phyloP scores from a whole-genome alignment of 129 eudicot genomes.

The Kitagawia praeruptora region DNA sequence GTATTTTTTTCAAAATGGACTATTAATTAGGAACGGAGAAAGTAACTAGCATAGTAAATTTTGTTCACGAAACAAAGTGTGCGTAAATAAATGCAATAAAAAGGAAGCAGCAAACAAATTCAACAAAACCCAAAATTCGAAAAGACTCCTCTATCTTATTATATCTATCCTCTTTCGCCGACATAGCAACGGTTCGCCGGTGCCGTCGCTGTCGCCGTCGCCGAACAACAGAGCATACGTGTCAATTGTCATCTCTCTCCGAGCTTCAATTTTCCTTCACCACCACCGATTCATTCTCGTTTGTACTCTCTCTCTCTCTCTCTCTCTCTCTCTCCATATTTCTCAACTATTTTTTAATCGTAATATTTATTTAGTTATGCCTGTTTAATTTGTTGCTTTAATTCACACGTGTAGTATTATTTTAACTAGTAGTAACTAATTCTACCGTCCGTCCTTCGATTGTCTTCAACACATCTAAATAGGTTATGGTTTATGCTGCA shows the following conservation, averaged over 20 bases:
- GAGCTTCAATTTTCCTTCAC: background rate
- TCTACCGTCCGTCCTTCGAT: too few relatives aligned
- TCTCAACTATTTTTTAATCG: constrained; percentile 13
- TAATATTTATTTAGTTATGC: constrained; percentile 2
- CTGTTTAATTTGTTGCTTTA: background rate
- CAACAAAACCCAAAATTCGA: background rate
- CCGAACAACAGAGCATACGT: background rate
- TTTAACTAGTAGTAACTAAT: too few relatives aligned
- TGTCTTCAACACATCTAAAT: too few relatives aligned
- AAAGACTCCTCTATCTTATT: background rate
- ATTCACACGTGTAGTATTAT: background rate
- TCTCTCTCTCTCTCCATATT: background rate
- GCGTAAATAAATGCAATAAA: background rate
- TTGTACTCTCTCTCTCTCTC: constrained; percentile 9
- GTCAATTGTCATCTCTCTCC: background rate
- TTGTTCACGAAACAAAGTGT: too few relatives aligned
- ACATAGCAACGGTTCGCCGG: constrained; percentile 67
- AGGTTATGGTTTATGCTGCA: background rate
- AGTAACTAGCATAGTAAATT: too few relatives aligned
- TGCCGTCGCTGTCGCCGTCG: constrained; percentile 40
- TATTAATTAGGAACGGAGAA: too few relatives aligned
- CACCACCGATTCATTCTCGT: background rate
- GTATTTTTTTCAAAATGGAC: too few relatives aligned
- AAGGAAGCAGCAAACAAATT: background rate
- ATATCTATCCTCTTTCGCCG: constrained; percentile 17